Percentiles rank a stretch among this genome's conserved stretches.
These are phyloP conservation scores for Lactifluus volemus DNA, from an alignment of 768 basidiomycete species.

Conservation along the genomic window DNA sequence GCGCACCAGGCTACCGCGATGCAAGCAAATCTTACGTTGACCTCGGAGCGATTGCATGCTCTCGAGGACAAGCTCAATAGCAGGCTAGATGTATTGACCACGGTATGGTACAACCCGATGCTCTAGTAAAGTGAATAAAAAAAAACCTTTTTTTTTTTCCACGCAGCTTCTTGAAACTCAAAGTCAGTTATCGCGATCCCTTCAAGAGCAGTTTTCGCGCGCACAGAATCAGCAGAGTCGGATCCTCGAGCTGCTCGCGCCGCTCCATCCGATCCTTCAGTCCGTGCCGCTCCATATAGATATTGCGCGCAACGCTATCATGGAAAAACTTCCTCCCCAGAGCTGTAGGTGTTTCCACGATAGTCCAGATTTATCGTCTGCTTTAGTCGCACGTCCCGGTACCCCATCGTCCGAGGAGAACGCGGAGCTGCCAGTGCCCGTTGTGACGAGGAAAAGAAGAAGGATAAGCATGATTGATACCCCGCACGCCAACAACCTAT, in stretches of 20 bases:
- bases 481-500: background rate
- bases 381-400: background rate
- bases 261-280: constrained; percentile 54
- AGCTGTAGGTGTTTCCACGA: background rate
- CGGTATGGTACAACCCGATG: constrained; percentile 3
- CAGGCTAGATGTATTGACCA: constrained; percentile 11
- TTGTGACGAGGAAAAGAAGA: constrained; percentile 1
- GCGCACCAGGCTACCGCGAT: constrained; percentile 20
- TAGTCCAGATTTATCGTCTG: background rate
- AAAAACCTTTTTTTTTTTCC: background rate
- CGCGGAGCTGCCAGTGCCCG: background rate
- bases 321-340: constrained; percentile 19
- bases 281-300: constrained; percentile 51
- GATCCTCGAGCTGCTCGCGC: constrained; percentile 45
- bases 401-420: background rate
- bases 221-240: constrained; percentile 47
- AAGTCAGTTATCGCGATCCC: background rate
- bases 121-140: background rate
- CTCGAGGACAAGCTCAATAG: constrained; percentile 23
- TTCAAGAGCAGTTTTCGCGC: constrained; percentile 18
- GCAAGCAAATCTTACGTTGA: constrained; percentile 11
- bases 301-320: constrained; percentile 20
- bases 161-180: constrained; percentile 12
- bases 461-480: background rate
- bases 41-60: constrained; percentile 18